phyloP scores from a whole-genome alignment of 1,139 yeast species.

The Yamadazyma pseudoaaseri region DNA sequence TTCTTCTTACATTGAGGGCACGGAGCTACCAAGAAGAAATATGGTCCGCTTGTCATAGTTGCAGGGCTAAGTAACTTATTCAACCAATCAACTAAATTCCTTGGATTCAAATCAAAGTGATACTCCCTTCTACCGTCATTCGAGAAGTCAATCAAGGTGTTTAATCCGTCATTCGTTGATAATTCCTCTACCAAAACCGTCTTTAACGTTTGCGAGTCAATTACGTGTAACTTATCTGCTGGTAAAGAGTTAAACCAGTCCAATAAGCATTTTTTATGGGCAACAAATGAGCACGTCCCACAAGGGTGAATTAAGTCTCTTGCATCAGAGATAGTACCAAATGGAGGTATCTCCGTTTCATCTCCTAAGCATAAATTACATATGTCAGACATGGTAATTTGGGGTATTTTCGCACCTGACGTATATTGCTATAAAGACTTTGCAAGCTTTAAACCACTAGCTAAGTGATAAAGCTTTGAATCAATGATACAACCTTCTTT shows the following conservation, averaged over 20 bases:
- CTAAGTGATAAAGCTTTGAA: constrained; percentile 83
- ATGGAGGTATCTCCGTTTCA: constrained; percentile 40
- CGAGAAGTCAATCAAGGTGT: constrained; percentile 7
- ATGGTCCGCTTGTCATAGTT: constrained; percentile 1
- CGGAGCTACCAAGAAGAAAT: constrained; percentile 25
- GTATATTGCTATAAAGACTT: neutral
- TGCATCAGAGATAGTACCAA: constrained; percentile 39
- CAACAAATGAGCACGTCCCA: constrained; percentile 34
- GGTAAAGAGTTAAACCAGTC: constrained; percentile 47
- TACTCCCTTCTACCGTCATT: constrained; percentile 1
- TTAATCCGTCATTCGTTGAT: neutral
- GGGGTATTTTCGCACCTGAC: constrained; percentile 1
- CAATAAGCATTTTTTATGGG: constrained; percentile 41
- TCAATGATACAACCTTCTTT: constrained; percentile 74
- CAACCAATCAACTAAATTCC: constrained; percentile 19
- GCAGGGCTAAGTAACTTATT: constrained; percentile 9
- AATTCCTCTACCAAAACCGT: constrained; percentile 1
- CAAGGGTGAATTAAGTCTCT: constrained; percentile 42
- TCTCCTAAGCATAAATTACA: constrained; percentile 47
- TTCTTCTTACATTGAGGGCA: constrained; percentile 48
- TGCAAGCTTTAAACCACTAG: constrained; percentile 54
- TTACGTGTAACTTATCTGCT: constrained; percentile 25
- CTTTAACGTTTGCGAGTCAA: constrained; percentile 13
- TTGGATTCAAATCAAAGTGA: constrained; percentile 4
- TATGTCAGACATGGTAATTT: constrained; percentile 8